Evolutionary conservation across 2,329 filamentous ascomycete genomes (phyloP), one percentile per base, ranked within the genome.

Genomic region (Ophiocordyceps camponoti-saundersi): DNA sequence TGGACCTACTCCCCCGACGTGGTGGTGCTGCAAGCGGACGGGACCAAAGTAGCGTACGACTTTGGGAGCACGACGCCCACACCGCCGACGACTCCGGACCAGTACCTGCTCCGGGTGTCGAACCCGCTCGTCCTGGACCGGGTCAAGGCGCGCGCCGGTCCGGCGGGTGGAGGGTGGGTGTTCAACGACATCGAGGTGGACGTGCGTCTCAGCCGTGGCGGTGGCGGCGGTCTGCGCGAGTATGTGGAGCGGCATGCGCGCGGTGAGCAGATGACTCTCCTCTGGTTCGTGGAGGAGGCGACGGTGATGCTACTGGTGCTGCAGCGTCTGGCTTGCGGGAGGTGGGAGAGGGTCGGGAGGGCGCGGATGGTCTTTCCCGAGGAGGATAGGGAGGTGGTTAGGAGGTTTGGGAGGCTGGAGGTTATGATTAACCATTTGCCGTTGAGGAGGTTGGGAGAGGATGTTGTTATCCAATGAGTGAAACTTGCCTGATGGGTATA

Each of bases 1-100:
- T 63, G 61, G 61, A 58, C 59, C 0, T 63, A 63, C 44, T 62
- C 61, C 16, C 61, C 61, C 1, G 55, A 60, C 20, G 53, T 63
- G 12, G 49, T 52, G 10, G 53, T 63, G 6, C 51, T 63, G 13
- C 50, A 53, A 22, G 49, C 54, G 2, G 55, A 61, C 16, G 60
- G 59, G 16, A 3, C 16, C 44, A 53, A 53, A 16, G 49, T 59
- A 16, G 56, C 57, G 0, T 63, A 62, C 36, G 61, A 63, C 50
- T 63, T 63, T 50, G 52, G 51, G 0, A 29, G 42, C 1, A 32
- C 43, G 1, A 41, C 47, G 1, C 49, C 48, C 3, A 52, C 51
- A 46, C 50, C 56, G 6, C 55, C 55, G 1, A 54, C 60, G 6
- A 45, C 56, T 0, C 57, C 56, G 30, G 53, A 50, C 3, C 53